These are phyloP conservation scores for Medicago arabica DNA, from an alignment of 306 rosid genomes.

Conservation along the genomic window DNA sequence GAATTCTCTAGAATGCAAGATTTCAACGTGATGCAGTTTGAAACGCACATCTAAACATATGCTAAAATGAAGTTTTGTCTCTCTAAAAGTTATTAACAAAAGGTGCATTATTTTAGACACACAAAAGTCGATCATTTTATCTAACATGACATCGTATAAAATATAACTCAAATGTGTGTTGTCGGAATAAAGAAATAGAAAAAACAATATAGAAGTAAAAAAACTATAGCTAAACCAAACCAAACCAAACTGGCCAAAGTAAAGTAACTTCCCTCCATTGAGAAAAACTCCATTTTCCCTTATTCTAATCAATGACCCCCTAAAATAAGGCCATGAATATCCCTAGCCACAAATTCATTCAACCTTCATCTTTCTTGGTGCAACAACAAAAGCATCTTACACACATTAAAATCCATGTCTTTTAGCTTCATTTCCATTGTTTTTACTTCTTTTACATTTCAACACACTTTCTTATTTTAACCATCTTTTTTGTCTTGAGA, in stretches of 20 bases:
- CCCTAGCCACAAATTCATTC: slow-evolving; percentile 63
- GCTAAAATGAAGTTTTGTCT: too few relatives aligned
- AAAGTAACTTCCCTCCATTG: neutral
- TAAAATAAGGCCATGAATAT: slow-evolving; percentile 58
- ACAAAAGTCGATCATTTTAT: too few relatives aligned
- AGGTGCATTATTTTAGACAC: too few relatives aligned
- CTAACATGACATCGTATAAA: too few relatives aligned
- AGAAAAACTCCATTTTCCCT: neutral
- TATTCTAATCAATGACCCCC: neutral
- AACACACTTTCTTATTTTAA: neutral
- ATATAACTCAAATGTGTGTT: too few relatives aligned
- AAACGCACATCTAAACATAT: too few relatives aligned
- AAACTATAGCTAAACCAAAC: neutral
- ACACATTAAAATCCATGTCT: neutral
- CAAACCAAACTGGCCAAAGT: slow-evolving; percentile 10
- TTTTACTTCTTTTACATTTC: neutral
- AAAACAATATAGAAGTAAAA: too few relatives aligned
- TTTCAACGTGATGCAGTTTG: too few relatives aligned
- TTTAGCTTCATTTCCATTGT: slow-evolving; percentile 10
- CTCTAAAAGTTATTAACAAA: too few relatives aligned
- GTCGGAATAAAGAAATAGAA: too few relatives aligned
- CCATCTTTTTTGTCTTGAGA: slow-evolving; percentile 16
- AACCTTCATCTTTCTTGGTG: slow-evolving; percentile 53
- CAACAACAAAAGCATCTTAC: slow-evolving; percentile 26
- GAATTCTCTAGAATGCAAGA: too few relatives aligned